Evolutionary conservation across 2,329 filamentous ascomycete genomes (phyloP).

Genomic region (Ophiostoma angusticollis): DNA sequence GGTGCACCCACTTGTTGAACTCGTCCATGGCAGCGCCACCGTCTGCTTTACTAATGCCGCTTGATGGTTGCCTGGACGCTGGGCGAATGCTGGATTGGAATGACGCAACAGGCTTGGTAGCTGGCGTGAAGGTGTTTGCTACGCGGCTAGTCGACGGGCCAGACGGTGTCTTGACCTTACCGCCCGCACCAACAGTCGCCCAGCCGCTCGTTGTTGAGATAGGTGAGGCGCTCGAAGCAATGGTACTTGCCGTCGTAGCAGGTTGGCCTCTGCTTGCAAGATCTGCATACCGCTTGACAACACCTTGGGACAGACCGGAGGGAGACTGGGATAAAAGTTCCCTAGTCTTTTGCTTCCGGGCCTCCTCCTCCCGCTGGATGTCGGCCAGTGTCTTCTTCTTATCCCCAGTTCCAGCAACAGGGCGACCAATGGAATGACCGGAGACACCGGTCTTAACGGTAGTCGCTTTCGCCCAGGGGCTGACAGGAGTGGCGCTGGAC

Average conservation of each 20-base stretch:
- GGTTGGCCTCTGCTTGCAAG: slow-evolving; percentile 62
- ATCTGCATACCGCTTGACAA: slow-evolving; percentile 85
- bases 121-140: slow-evolving; percentile 26
- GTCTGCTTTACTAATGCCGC: slow-evolving; percentile 28
- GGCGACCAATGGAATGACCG: slow-evolving; percentile 16
- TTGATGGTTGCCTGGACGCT: slow-evolving; percentile 36
- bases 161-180: slow-evolving; percentile 71
- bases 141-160: slow-evolving; percentile 39
- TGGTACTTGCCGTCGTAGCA: slow-evolving; percentile 28
- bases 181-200: slow-evolving; percentile 90
- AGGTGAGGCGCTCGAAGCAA: slow-evolving; percentile 23
- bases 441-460: slow-evolving; percentile 27
- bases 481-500: slow-evolving; percentile 42
- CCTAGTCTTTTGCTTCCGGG: slow-evolving; percentile 64
- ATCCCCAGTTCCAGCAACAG: slow-evolving; percentile 22
- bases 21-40: slow-evolving; percentile 60
- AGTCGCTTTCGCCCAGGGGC: slow-evolving; percentile 56
- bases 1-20: slow-evolving; percentile 84
- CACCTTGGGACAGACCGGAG: slow-evolving; percentile 17
- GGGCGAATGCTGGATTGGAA: slow-evolving; percentile 23
- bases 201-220: slow-evolving; percentile 50
- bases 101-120: slow-evolving; percentile 28
- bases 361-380: slow-evolving; percentile 93
- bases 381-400: slow-evolving; percentile 86
- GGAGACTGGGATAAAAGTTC: slow-evolving; percentile 32